A percentile compares a stretch with the other conserved stretches of the same genome.
phyloP scores from a whole-genome alignment of 2,329 filamentous ascomycete genomes.

The Mycocentrospora acerina region DNA sequence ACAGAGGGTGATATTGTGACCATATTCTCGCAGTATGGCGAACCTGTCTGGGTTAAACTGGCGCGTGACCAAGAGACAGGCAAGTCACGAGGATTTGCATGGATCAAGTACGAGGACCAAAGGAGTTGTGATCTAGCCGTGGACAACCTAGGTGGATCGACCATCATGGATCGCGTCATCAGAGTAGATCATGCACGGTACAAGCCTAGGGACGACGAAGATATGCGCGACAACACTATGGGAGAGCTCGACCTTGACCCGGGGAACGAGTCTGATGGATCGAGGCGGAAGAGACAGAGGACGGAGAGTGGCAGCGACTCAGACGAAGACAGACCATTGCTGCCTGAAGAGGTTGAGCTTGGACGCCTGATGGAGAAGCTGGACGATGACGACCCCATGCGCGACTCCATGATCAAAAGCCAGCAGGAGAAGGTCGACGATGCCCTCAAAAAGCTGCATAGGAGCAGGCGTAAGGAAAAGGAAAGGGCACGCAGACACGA shows the following conservation, averaged over 20 bases:
- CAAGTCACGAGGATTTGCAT: slow-evolving; percentile 91
- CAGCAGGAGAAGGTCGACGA: slow-evolving; percentile 85
- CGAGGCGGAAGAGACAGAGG: slow-evolving; percentile 50
- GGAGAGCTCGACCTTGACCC: slow-evolving; percentile 46
- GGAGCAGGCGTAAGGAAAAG: slow-evolving; percentile 48
- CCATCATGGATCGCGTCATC: slow-evolving; percentile 75
- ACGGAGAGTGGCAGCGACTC: slow-evolving; percentile 47
- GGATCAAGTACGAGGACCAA: slow-evolving; percentile 98
- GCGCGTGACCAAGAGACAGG: slow-evolving; percentile 94
- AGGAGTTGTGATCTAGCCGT: slow-evolving; percentile 93
- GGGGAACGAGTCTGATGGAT: slow-evolving; percentile 46
- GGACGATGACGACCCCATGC: slow-evolving; percentile 98
- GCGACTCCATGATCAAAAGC: slow-evolving; percentile 81
- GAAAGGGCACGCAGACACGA: slow-evolving; percentile 48
- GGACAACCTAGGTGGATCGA: slow-evolving; percentile 88
- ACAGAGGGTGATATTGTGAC: slow-evolving; percentile 95
- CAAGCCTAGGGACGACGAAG: slow-evolving; percentile 77
- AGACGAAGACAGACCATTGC: slow-evolving; percentile 59
- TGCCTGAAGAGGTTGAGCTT: slow-evolving; percentile 82
- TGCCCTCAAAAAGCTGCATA: slow-evolving; percentile 61
- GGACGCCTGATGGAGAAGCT: slow-evolving; percentile 73
- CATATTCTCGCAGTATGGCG: slow-evolving; percentile 96
- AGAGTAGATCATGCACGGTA: slow-evolving; percentile 93
- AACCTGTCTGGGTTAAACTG: slow-evolving; percentile 90
- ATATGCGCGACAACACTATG: slow-evolving; percentile 63